phyloP scores from a whole-genome alignment of 1,284 basidiomycete genomes.

The Trichosporon coremiiforme region DNA sequence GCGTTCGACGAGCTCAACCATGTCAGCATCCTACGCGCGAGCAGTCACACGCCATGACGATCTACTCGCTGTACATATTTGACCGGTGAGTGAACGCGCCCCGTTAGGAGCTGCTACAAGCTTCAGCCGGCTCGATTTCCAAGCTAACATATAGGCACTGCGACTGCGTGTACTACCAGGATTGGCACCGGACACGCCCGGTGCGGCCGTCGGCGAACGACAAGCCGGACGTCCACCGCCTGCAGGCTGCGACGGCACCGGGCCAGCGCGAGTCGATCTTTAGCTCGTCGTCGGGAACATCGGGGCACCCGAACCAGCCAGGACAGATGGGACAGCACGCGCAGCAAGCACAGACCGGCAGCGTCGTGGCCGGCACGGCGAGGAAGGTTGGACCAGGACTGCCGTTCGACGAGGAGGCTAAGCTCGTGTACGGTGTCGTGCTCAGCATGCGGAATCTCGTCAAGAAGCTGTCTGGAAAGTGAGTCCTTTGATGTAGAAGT shows the following conservation, averaged over 20 bases:
- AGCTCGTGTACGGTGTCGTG: slow-evolving; percentile 94
- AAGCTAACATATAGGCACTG: slow-evolving; percentile 68
- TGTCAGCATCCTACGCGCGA: slow-evolving; percentile 8
- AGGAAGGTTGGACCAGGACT: slow-evolving; percentile 56
- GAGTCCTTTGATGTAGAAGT: no score
- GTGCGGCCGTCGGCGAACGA: slow-evolving; percentile 70
- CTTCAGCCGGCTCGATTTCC: no score
- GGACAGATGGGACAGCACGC: background rate
- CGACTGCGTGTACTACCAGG: slow-evolving; percentile 87
- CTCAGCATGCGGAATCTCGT: slow-evolving; percentile 91
- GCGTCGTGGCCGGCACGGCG: slow-evolving; percentile 21
- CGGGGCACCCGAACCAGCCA: background rate
- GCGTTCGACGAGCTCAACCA: slow-evolving; percentile 1
- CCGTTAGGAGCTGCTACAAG: background rate
- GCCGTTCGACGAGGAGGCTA: slow-evolving; percentile 95
- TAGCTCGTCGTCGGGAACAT: slow-evolving; percentile 23
- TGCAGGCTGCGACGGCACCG: slow-evolving; percentile 54
- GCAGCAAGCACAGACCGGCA: slow-evolving; percentile 9
- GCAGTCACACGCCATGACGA: slow-evolving; percentile 64
- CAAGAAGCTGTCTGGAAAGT: slow-evolving; percentile 87
- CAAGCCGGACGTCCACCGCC: slow-evolving; percentile 69
- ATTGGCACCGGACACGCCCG: slow-evolving; percentile 80
- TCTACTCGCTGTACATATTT: slow-evolving; percentile 85
- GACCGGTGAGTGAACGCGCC: slow-evolving; percentile 70
- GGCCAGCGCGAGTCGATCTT: slow-evolving; percentile 43